These are phyloP conservation scores for Solanum hybrid DNA, from an alignment of 305 asterid genomes.

Conservation along the genomic window DNA sequence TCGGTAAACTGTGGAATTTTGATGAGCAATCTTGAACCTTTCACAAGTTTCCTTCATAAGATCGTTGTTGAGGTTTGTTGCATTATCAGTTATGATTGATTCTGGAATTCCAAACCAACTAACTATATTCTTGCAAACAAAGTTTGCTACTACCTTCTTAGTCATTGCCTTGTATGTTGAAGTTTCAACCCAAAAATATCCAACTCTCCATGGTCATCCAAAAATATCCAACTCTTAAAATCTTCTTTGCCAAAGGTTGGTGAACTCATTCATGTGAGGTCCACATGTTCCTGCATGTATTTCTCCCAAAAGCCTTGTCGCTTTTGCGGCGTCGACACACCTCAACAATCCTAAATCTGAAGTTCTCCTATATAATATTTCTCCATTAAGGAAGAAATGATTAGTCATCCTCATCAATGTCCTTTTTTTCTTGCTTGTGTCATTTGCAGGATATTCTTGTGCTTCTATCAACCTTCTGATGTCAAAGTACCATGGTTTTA, in stretches of 20 bases:
- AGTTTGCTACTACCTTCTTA: background rate
- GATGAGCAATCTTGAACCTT: background rate
- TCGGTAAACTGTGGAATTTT: background rate
- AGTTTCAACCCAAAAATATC: background rate
- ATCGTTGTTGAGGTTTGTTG: too few species aligned
- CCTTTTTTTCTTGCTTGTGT: too few species aligned
- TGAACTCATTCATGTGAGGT: background rate
- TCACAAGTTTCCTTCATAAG: background rate
- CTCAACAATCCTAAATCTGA: background rate
- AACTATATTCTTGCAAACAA: background rate
- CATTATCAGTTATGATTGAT: too few species aligned
- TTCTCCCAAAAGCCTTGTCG: background rate
- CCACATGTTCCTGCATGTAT: background rate
- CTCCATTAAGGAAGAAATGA: background rate
- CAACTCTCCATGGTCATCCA: background rate
- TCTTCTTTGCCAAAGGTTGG: background rate
- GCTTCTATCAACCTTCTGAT: background rate
- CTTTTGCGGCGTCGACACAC: background rate
- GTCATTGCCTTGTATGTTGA: background rate
- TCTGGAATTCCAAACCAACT: background rate
- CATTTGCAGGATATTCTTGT: background rate
- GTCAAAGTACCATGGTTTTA: background rate
- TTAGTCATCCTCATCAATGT: background rate
- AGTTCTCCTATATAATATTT: background rate
- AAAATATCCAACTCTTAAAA: background rate